phyloP scores from a whole-genome alignment of 2,329 filamentous ascomycete species.

The Fusarium sp. region DNA sequence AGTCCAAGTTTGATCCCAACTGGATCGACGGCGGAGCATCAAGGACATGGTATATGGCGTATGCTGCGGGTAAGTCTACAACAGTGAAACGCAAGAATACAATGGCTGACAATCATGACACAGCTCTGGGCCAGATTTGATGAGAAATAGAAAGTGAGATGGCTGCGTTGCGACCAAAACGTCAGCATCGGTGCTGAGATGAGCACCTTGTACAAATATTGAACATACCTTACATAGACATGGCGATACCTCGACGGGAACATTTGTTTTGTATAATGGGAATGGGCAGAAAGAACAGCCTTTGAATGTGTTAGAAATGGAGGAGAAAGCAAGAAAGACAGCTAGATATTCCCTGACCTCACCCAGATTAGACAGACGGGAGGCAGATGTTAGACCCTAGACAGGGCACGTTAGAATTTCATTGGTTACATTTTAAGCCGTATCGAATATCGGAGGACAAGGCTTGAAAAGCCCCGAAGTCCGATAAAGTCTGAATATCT shows the following conservation, averaged over 20 bases:
- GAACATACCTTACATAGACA: slow-evolving; percentile 16
- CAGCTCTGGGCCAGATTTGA: slow-evolving; percentile 38
- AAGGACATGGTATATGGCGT: slow-evolving; percentile 86
- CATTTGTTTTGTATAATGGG: slow-evolving; percentile 35
- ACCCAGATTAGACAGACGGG: slow-evolving; percentile 7
- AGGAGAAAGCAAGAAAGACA: slow-evolving; percentile 6
- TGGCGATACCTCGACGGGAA: slow-evolving; percentile 27
- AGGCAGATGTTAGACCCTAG: slow-evolving; percentile 26
- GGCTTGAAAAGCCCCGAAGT: neutral
- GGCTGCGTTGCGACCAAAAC: neutral
- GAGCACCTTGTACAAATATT: slow-evolving; percentile 24
- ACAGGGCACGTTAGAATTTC: slow-evolving; percentile 24
- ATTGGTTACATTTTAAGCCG: slow-evolving; percentile 3
- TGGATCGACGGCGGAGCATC: slow-evolving; percentile 86
- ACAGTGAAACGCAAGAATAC: neutral
- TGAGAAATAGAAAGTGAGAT: neutral
- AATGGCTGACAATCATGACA: slow-evolving; percentile 22
- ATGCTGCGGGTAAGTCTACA: slow-evolving; percentile 72
- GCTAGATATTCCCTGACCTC: slow-evolving; percentile 23
- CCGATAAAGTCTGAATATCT: neutral
- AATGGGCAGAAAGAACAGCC: slow-evolving; percentile 4
- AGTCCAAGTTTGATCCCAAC: slow-evolving; percentile 69
- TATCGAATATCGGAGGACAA: neutral
- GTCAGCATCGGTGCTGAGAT: slow-evolving; percentile 4
- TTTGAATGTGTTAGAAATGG: slow-evolving; percentile 7